Conservation (phyloP, 805 yeast genomes). For the Starmera amethionina region DNA sequence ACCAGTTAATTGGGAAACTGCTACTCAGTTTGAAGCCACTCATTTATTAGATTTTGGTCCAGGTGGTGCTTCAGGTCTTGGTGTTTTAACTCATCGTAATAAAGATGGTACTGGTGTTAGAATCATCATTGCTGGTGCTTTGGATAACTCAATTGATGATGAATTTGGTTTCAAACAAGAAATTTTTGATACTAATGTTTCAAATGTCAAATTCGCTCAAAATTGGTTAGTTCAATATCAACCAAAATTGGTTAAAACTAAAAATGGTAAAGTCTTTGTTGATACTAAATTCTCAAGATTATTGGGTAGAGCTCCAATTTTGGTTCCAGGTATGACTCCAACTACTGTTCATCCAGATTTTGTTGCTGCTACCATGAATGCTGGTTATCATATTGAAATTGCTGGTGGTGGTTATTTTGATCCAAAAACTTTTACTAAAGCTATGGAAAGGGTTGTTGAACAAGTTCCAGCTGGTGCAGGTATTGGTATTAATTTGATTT, state of each 20-base stretch:
- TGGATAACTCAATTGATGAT: constrained; percentile 62
- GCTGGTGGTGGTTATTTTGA: constrained; percentile 98
- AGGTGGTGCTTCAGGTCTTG: constrained; percentile 96
- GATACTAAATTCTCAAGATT: constrained; percentile 91
- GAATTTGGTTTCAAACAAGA: constrained; percentile 96
- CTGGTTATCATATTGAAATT: constrained; percentile 95
- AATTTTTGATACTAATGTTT: constrained; percentile 58
- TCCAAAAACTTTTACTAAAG: constrained; percentile 59
- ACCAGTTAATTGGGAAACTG: constrained; percentile 91
- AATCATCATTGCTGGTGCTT: constrained; percentile 85
- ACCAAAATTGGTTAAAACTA: constrained; percentile 76
- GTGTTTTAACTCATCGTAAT: constrained; percentile 92
- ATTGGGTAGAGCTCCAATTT: constrained; percentile 88
- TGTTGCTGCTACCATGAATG: constrained; percentile 86
- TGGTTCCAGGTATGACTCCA: constrained; percentile 99
- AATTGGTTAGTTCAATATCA: constrained; percentile 87
- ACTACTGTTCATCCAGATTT: constrained; percentile 92
- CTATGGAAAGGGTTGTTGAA: constrained; percentile 64
- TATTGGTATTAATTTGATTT: constrained; percentile 83
- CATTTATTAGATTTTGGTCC: constrained; percentile 97
- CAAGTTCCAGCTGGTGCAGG: constrained; percentile 79
- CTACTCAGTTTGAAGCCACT: constrained; percentile 73
- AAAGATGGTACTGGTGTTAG: constrained; percentile 98
- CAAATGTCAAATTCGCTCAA: constrained; percentile 64
- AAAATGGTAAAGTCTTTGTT: constrained; percentile 66